phyloP scores from a whole-genome alignment of 2,329 filamentous ascomycete species.

The Hysterium pulicare region DNA sequence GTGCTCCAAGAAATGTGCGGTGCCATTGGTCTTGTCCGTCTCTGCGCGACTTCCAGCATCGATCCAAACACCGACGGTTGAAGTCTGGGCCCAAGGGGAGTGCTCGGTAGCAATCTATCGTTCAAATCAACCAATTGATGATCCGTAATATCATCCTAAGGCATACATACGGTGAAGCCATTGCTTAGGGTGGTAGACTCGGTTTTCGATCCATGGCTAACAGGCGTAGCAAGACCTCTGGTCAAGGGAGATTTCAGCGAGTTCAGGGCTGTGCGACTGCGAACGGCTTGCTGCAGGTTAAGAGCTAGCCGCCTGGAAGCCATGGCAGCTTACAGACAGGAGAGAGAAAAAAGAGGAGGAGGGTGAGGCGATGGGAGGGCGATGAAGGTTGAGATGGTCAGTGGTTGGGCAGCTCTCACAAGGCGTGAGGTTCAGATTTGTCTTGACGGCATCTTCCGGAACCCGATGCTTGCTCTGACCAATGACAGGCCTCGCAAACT shows the following conservation, averaged over 20 bases:
- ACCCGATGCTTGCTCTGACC: no score
- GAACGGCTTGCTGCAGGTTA: constrained; percentile 86
- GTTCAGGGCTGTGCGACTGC: constrained; percentile 80
- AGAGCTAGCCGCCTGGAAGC: constrained; percentile 96
- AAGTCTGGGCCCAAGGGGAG: constrained; percentile 97
- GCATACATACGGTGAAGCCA: constrained; percentile 77
- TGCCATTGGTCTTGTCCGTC: constrained; percentile 98
- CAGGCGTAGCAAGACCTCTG: constrained; percentile 87
- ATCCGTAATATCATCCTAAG: constrained; percentile 11
- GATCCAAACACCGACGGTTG: constrained; percentile 98
- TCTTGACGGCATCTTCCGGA: neutral
- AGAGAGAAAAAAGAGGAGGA: constrained; percentile 30
- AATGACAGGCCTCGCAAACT: neutral
- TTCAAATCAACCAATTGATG: constrained; percentile 32
- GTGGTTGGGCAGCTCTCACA: constrained; percentile 10
- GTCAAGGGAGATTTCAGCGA: constrained; percentile 67
- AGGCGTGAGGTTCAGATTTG: constrained; percentile 9
- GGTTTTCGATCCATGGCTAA: constrained; percentile 71
- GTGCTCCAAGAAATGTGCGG: constrained; percentile 99
- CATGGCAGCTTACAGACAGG: constrained; percentile 56
- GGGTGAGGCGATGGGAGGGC: constrained; percentile 13
- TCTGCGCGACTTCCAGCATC: constrained; percentile 97
- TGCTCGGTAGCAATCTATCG: constrained; percentile 91
- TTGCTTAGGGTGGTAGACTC: constrained; percentile 96
- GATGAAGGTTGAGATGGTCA: constrained; percentile 43